Evolutionary conservation across 306 rosid species (phyloP).

Genomic region (Glycyrrhiza uralensis): DNA sequence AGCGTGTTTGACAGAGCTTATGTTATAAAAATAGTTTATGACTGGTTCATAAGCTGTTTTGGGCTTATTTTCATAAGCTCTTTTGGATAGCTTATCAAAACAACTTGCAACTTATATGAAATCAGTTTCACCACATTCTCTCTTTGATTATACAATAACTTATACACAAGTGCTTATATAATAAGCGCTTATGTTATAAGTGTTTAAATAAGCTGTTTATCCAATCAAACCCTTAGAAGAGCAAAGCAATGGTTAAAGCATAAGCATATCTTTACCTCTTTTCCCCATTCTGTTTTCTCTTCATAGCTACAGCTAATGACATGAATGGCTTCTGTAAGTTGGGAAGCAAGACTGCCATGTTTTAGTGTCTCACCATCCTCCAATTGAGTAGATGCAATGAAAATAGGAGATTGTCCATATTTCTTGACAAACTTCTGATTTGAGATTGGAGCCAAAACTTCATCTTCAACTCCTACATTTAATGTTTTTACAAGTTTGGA

Average conservation of each 20-base stretch:
- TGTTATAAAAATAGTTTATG: too few relatives aligned
- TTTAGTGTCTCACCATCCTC: conserved; percentile 45
- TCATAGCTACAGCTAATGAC: conserved; percentile 76
- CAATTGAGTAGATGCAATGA: conserved; percentile 53
- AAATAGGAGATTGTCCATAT: conserved; percentile 67
- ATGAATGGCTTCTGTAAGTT: conserved; percentile 72
- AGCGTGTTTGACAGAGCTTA: too few relatives aligned
- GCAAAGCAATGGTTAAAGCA: neutral
- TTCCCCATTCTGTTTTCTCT: conserved; percentile 85
- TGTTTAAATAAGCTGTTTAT: too few relatives aligned
- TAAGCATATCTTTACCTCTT: conserved; percentile 56
- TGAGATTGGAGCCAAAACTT: conserved; percentile 14
- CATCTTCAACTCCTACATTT: conserved; percentile 36
- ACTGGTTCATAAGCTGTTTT: too few relatives aligned
- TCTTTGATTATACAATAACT: too few relatives aligned
- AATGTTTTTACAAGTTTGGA: conserved; percentile 8
- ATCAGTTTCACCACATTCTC: too few relatives aligned
- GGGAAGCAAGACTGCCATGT: conserved; percentile 45
- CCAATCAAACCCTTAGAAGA: too few relatives aligned
- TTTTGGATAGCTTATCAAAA: too few relatives aligned
- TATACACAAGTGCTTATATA: too few relatives aligned
- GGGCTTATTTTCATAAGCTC: too few relatives aligned
- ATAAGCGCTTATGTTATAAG: too few relatives aligned
- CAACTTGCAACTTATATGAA: too few relatives aligned
- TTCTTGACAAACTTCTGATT: conserved; percentile 48